These are phyloP conservation scores for Fusarium sp. DNA, from an alignment of 2,329 filamentous ascomycete genomes.

Conservation along the genomic window DNA sequence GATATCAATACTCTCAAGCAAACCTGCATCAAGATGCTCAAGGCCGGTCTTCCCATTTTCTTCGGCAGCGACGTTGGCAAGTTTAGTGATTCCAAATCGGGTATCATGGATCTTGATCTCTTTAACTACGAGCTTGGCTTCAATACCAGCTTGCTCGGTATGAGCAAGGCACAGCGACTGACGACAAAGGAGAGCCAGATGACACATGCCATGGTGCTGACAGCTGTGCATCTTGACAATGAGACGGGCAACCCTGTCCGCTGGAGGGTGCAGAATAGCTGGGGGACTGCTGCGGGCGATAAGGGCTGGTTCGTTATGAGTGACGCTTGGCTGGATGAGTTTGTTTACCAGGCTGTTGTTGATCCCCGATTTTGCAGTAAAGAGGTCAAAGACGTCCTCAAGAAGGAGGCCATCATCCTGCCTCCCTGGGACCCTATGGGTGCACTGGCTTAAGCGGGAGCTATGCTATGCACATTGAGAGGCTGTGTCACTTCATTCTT, in stretches of 20 bases:
- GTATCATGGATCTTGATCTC: conserved; percentile 84
- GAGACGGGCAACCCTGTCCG: conserved; percentile 72
- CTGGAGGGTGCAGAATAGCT: conserved; percentile 91
- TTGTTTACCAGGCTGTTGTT: conserved; percentile 87
- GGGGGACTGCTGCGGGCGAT: conserved; percentile 76
- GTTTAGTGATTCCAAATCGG: conserved; percentile 74
- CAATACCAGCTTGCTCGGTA: conserved; percentile 76
- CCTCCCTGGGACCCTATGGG: conserved; percentile 88
- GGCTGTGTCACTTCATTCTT: background rate
- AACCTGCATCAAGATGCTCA: conserved; percentile 81
- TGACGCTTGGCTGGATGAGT: conserved; percentile 83
- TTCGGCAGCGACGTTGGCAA: conserved; percentile 92
- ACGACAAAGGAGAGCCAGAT: conserved; percentile 81
- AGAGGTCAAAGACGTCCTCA: conserved; percentile 76
- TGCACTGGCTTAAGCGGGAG: conserved; percentile 66
- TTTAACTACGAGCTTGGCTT: conserved; percentile 88
- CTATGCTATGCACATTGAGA: background rate
- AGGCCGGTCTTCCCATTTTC: conserved; percentile 83
- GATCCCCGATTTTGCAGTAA: conserved; percentile 75
- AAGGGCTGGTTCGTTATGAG: conserved; percentile 93
- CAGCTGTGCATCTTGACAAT: conserved; percentile 81
- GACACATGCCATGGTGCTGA: conserved; percentile 95
- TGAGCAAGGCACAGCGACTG: conserved; percentile 82
- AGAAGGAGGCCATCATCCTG: conserved; percentile 76
- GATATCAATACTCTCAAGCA: conserved; percentile 77